These are phyloP conservation scores for Ormosia semicastrata DNA, from an alignment of 306 rosid species.

Conservation along the genomic window DNA sequence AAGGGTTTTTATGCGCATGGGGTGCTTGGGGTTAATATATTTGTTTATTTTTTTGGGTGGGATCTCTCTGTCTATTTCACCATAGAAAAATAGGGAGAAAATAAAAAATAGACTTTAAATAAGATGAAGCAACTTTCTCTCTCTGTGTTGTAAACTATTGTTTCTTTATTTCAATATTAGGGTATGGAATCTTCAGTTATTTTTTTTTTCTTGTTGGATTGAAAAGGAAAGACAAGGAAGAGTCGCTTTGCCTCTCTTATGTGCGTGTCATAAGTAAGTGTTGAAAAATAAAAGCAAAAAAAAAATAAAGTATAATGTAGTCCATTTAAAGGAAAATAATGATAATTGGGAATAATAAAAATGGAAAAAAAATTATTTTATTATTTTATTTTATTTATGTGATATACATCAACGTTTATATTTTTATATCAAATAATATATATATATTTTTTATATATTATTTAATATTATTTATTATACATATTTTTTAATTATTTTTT, in stretches of 20 bases:
- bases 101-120: neutral
- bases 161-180: neutral
- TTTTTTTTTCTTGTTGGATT: constrained; percentile 4
- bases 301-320: neutral
- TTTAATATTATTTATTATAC: too few species aligned
- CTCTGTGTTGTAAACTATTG: neutral
- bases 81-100: neutral
- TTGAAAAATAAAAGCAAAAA: neutral
- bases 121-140: constrained; percentile 18
- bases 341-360: neutral
- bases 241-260: neutral
- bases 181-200: constrained; percentile 31
- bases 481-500: too few species aligned
- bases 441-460: too few species aligned
- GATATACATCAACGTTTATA: too few species aligned
- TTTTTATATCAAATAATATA: too few species aligned
- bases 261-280: neutral
- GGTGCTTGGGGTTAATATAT: constrained; percentile 28
- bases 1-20: constrained; percentile 40
- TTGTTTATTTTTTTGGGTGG: constrained; percentile 33
- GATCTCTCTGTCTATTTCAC: constrained; percentile 49
- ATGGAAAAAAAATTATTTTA: neutral
- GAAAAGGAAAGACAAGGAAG: constrained; percentile 16
- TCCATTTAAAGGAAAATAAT: neutral
- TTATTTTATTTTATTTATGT: neutral